Evolutionary conservation across 495 filamentous ascomycete genomes (phyloP), one percentile per base, ranked within the genome.

Genomic region (Penicillium diatomitis): DNA sequence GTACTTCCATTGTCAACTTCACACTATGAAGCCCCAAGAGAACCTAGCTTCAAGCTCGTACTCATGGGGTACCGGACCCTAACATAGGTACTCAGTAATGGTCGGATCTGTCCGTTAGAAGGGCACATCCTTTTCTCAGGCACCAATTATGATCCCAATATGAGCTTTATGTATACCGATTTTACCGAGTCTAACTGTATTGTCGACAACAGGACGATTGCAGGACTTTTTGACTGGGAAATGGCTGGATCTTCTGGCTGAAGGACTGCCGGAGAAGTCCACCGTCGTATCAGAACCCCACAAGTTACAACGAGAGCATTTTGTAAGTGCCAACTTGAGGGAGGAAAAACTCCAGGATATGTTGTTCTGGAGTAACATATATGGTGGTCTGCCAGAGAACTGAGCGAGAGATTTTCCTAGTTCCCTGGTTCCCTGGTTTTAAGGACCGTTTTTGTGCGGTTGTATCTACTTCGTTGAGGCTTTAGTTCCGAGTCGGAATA

Each of bases 101-200:
- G 66, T 29, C 56, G 68, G 8, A 67, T 71, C 47, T 39, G 60
- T 49, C 47, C 52, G 2, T 41, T 65, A 39, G 61, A 70, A 53
- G 48, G 12, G 36, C 60, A 65, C 3, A 68, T 69, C 9, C 46
- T 72, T 32, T 70, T 70, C 44, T 57, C 55, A 27, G 43, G 41
- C 47, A 49, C 28, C 30, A 53, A 62, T 39, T 20, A 12, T 42
- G 64, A 68, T 46, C 20, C 47, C 28, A 64, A 70, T 40, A 38
- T 66, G 27, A 52, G 61, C 36, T 72, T 73, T 31, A 66, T 70
- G 64, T 71, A 74, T 51, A 73, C 71, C 44, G 65, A 74, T 34
- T 59, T 74, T 41, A 69, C 57, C 3, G 7, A 35, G 39, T 71
- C 65, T 2, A 72, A 74, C 39, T 61, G 52, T 53, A 70, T 74